phyloP scores from a whole-genome alignment of 306 rosid species.

The Styphnolobium japonicum region DNA sequence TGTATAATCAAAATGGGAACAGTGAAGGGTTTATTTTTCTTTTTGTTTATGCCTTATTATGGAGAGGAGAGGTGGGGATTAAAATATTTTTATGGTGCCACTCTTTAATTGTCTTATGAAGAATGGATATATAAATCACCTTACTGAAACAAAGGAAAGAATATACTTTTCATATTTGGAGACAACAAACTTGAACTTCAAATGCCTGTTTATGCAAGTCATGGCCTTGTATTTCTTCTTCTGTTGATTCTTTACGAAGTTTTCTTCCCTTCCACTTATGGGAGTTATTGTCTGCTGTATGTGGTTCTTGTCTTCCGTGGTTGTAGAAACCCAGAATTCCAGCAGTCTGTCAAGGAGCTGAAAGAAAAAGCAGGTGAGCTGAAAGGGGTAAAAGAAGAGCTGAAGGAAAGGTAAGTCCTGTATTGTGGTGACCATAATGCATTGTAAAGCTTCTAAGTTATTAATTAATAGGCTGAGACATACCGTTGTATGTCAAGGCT shows the following conservation, averaged over 20 bases:
- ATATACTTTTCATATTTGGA: neutral
- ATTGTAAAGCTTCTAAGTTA: neutral
- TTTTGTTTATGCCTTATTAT: no score
- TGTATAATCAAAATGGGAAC: neutral
- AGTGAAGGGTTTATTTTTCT: neutral
- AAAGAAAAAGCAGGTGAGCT: slow-evolving; percentile 80
- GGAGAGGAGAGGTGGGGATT: no score
- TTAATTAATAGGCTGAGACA: slow-evolving; percentile 74
- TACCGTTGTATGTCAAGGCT: slow-evolving; percentile 99
- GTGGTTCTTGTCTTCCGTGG: slow-evolving; percentile 11
- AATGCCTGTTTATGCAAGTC: neutral
- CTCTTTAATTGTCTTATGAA: no score
- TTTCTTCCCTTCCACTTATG: neutral
- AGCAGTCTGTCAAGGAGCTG: slow-evolving; percentile 73
- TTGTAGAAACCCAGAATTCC: slow-evolving; percentile 68
- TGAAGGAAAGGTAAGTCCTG: slow-evolving; percentile 67
- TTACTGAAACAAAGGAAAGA: neutral
- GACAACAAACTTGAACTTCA: neutral
- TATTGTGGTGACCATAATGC: slow-evolving; percentile 16
- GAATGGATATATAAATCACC: neutral
- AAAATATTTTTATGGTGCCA: no score
- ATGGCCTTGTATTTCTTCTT: neutral
- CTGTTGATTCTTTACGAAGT: neutral
- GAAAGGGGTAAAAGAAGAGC: slow-evolving; percentile 68
- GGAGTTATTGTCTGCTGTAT: neutral